These are phyloP conservation scores for Saccharata proteae DNA, from an alignment of 2,329 filamentous ascomycete species.

Conservation along the genomic window DNA sequence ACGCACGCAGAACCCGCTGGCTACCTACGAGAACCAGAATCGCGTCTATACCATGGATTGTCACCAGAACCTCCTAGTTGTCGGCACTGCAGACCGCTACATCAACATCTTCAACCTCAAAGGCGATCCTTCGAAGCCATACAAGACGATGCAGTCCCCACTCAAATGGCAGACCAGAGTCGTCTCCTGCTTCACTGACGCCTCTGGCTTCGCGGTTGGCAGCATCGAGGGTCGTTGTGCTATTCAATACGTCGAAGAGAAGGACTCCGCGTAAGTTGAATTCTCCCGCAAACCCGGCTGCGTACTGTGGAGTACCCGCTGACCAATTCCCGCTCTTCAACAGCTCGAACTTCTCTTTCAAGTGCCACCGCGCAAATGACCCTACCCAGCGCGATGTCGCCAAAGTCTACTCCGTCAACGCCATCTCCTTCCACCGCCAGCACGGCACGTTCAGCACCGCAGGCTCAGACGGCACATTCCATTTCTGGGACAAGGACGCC, in stretches of 20 bases:
- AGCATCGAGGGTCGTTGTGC: slow-evolving; percentile 95
- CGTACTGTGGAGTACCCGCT: too few relatives aligned
- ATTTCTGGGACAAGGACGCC: slow-evolving; percentile 71
- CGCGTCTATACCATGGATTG: slow-evolving; percentile 88
- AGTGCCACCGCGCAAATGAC: slow-evolving; percentile 83
- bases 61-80: slow-evolving; percentile 73
- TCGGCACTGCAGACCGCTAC: slow-evolving; percentile 88
- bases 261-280: slow-evolving; percentile 52
- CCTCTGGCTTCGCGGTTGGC: slow-evolving; percentile 83
- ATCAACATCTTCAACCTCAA: slow-evolving; percentile 92
- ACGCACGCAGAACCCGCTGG: slow-evolving; percentile 49
- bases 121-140: slow-evolving; percentile 79
- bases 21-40: slow-evolving; percentile 56
- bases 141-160: slow-evolving; percentile 92
- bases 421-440: slow-evolving; percentile 92
- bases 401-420: slow-evolving; percentile 90
- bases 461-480: slow-evolving; percentile 89
- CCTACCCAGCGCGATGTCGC: slow-evolving; percentile 52
- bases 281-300: too few relatives aligned
- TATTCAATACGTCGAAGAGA: slow-evolving; percentile 97
- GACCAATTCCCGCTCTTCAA: not conserved
- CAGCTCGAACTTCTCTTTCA: slow-evolving; percentile 90
- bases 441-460: slow-evolving; percentile 98
- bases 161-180: slow-evolving; percentile 97
- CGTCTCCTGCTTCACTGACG: slow-evolving; percentile 88